These are phyloP conservation scores for Scedosporium apiospermum DNA, from an alignment of 2,329 filamentous ascomycete species.

Conservation along the genomic window DNA sequence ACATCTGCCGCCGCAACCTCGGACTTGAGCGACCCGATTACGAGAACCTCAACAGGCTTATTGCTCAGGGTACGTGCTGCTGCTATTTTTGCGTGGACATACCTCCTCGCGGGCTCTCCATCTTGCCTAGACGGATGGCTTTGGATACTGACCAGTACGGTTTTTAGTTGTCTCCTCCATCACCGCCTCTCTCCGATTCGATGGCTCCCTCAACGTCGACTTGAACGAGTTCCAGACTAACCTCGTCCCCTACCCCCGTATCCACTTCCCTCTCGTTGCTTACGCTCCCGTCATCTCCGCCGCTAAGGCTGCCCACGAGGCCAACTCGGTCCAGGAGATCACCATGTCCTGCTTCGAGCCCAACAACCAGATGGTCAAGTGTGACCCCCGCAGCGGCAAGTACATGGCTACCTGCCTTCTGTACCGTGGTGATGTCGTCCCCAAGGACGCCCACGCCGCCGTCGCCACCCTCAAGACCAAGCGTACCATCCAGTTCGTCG, in stretches of 20 bases:
- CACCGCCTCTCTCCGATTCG: conserved; percentile 95
- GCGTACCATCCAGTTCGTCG: conserved; percentile 97
- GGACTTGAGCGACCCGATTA: conserved; percentile 96
- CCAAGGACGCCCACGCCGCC: conserved; percentile 86
- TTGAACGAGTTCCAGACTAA: conserved; percentile 99
- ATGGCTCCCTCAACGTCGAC: conserved; percentile 97
- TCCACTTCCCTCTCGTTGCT: conserved; percentile 97
- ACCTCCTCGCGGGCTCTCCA: conserved; percentile 3
- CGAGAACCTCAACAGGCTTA: conserved; percentile 97
- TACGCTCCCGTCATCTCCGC: conserved; percentile 92
- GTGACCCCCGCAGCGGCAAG: conserved; percentile 96
- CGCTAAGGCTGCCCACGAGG: conserved; percentile 92
- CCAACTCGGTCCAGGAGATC: conserved; percentile 97
- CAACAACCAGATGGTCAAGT: conserved; percentile 99
- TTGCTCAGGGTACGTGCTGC: conserved; percentile 67
- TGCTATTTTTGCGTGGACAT: neutral
- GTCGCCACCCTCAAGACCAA: conserved; percentile 98
- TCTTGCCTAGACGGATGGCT: neutral
- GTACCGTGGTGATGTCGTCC: conserved; percentile 96
- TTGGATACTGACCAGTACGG: conserved; percentile 17
- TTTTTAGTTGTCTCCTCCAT: conserved; percentile 88
- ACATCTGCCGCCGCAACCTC: conserved; percentile 97
- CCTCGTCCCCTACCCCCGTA: conserved; percentile 95
- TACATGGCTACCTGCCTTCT: conserved; percentile 99
- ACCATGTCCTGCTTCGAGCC: conserved; percentile 99